A percentile compares a stretch with the other conserved stretches of the same genome.
Conservation (phyloP, 805 yeast genomes). For the Wickerhamiella azyma region DNA sequence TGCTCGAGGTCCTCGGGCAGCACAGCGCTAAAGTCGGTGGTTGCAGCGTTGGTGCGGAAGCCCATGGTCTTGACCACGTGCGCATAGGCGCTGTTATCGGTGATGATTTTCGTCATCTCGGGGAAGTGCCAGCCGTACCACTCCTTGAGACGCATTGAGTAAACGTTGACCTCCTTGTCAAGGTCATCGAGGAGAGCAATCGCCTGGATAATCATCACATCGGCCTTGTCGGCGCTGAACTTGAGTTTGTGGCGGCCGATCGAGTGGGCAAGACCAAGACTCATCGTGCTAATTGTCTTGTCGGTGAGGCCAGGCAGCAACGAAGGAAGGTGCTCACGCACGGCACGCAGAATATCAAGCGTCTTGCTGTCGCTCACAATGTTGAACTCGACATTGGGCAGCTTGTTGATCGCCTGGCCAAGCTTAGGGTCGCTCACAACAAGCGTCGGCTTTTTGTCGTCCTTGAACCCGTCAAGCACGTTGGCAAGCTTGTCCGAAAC, state of each 20-base stretch:
- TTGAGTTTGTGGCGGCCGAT: constrained; percentile 97
- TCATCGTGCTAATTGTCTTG: constrained; percentile 78
- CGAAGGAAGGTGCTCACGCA: constrained; percentile 87
- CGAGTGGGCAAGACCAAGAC: constrained; percentile 96
- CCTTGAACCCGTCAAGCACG: constrained; percentile 37
- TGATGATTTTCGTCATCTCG: constrained; percentile 92
- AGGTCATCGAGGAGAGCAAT: constrained; percentile 92
- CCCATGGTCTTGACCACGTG: constrained; percentile 91
- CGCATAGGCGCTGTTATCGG: constrained; percentile 93
- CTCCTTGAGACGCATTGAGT: constrained; percentile 97
- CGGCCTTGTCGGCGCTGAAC: constrained; percentile 96
- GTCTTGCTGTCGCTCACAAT: constrained; percentile 93
- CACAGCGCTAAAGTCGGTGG: constrained; percentile 77
- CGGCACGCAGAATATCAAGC: constrained; percentile 86
- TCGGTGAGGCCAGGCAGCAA: constrained; percentile 87
- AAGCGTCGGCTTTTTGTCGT: constrained; percentile 56
- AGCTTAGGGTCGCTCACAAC: constrained; percentile 91
- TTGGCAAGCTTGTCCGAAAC: constrained; percentile 74
- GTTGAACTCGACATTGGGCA: constrained; percentile 66
- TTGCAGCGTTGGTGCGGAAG: constrained; percentile 77
- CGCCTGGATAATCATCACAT: constrained; percentile 98
- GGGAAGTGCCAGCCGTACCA: constrained; percentile 99
- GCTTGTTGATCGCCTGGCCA: constrained; percentile 90
- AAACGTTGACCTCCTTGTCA: constrained; percentile 94
- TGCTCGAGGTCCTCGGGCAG: constrained; percentile 89